A percentile compares a stretch with the other conserved stretches of the same genome.
These are phyloP conservation scores for Zygosaccharomyces pseudorouxii DNA, from an alignment of 805 yeast genomes.

Conservation along the genomic window DNA sequence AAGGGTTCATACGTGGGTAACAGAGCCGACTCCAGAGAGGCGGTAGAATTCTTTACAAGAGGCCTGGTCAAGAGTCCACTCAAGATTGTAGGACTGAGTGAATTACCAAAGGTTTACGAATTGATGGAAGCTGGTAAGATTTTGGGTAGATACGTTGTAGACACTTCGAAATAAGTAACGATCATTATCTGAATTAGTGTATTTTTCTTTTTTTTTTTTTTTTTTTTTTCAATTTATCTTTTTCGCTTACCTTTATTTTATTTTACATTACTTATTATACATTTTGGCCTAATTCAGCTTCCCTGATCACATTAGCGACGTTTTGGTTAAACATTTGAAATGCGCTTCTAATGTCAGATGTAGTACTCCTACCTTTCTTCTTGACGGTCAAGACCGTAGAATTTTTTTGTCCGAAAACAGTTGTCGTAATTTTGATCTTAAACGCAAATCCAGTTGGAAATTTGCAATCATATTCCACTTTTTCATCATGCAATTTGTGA, in stretches of 20 bases:
- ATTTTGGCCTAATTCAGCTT: slow-evolving; percentile 8
- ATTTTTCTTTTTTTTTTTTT: neutral
- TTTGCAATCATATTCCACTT: slow-evolving; percentile 30
- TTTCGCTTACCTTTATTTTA: neutral
- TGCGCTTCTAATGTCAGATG: slow-evolving; percentile 11
- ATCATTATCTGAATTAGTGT: neutral
- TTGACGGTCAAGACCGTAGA: slow-evolving; percentile 20
- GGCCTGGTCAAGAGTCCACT: slow-evolving; percentile 63
- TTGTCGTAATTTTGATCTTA: slow-evolving; percentile 23
- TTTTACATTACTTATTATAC: neutral
- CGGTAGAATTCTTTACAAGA: slow-evolving; percentile 63
- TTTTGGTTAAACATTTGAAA: slow-evolving; percentile 25
- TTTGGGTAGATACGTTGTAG: slow-evolving; percentile 81
- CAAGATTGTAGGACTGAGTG: slow-evolving; percentile 52
- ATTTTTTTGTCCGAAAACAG: slow-evolving; percentile 1
- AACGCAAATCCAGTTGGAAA: slow-evolving; percentile 28
- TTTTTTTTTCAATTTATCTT: neutral
- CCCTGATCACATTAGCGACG: slow-evolving; percentile 21
- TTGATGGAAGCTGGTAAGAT: slow-evolving; percentile 54
- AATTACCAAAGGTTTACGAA: slow-evolving; percentile 49
- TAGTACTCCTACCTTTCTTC: slow-evolving; percentile 18
- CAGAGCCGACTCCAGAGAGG: slow-evolving; percentile 77
- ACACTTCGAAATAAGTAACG: slow-evolving; percentile 38
- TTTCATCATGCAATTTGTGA: slow-evolving; percentile 16
- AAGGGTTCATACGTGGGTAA: slow-evolving; percentile 84